A percentile compares a stretch with the other conserved stretches of the same genome.
Evolutionary conservation across 192 early-diverging fungal genomes (phyloP).

Genomic region (Mortierella claussenii): DNA sequence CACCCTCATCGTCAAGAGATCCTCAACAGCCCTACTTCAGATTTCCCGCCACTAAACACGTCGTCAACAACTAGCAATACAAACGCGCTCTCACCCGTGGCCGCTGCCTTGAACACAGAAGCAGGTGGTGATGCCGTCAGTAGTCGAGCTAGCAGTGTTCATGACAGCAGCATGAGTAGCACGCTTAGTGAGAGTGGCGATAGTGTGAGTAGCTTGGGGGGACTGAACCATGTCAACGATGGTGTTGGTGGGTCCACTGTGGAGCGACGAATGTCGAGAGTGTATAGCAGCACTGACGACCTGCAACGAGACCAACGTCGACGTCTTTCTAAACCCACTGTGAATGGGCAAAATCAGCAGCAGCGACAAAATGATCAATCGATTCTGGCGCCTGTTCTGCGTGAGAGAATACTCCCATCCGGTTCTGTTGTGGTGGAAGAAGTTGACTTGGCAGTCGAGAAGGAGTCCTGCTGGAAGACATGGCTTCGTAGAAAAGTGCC

Average conservation of each 20-base stretch:
- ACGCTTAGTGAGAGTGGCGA: conserved; percentile 19
- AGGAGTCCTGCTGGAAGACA: conserved; percentile 34
- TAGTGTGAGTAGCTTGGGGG: conserved; percentile 36
- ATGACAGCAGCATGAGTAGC: background rate
- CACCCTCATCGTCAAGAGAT: too few relatives aligned
- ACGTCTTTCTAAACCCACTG: background rate
- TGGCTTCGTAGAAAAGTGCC: conserved; percentile 39
- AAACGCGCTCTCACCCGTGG: too few relatives aligned
- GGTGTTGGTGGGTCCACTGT: conserved; percentile 30
- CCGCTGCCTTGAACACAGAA: too few relatives aligned
- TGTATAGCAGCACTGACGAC: conserved; percentile 6
- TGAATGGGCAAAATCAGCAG: background rate
- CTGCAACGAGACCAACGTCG: background rate
- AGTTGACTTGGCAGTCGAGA: background rate
- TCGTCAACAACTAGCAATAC: too few relatives aligned
- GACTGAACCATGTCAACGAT: conserved; percentile 51
- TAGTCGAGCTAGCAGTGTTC: conserved; percentile 32
- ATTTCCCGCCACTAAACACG: too few relatives aligned
- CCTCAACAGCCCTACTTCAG: too few relatives aligned
- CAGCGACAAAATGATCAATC: background rate
- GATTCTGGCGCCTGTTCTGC: too few relatives aligned
- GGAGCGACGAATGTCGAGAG: conserved; percentile 39
- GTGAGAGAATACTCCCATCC: background rate
- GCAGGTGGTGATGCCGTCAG: too few relatives aligned
- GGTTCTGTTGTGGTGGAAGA: background rate